A percentile compares a stretch with the other conserved stretches of the same genome.
Evolutionary conservation across 2,329 filamentous ascomycete species (phyloP).

Genomic region (Metarhizium album): DNA sequence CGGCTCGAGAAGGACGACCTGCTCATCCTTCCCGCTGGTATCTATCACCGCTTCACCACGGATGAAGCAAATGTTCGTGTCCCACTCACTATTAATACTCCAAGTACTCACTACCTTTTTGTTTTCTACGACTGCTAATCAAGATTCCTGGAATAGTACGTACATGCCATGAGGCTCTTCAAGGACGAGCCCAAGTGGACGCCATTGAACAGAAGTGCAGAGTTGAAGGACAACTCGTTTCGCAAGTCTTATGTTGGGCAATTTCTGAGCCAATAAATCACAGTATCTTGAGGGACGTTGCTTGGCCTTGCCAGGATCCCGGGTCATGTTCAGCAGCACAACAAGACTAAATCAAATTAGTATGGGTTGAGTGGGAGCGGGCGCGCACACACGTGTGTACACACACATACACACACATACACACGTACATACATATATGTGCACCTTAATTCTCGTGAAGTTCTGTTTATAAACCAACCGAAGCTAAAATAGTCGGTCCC

Average conservation of each 20-base stretch:
- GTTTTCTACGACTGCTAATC: not conserved
- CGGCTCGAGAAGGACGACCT: constrained; percentile 76
- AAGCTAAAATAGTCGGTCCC: too few species aligned
- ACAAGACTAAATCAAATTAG: too few species aligned
- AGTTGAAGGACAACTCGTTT: constrained; percentile 69
- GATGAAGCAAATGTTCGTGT: constrained; percentile 73
- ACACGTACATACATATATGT: too few species aligned
- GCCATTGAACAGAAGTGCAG: constrained; percentile 67
- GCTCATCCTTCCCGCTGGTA: constrained; percentile 86
- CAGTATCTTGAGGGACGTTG: too few species aligned
- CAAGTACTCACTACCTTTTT: not conserved
- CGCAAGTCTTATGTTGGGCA: constrained; percentile 64
- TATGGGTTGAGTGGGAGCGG: too few species aligned
- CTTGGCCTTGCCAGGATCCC: too few species aligned
- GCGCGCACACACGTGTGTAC: too few species aligned
- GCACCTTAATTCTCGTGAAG: too few species aligned
- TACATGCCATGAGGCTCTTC: constrained; percentile 92
- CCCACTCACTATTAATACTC: not conserved
- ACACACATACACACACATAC: too few species aligned
- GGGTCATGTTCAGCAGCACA: too few species aligned
- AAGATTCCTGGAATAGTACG: constrained; percentile 51
- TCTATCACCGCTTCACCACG: constrained; percentile 96
- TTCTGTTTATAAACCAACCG: too few species aligned
- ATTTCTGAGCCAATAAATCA: constrained; percentile 16
- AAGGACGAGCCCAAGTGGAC: constrained; percentile 99